Conservation (phyloP, 495 filamentous ascomycete species). For the Penicillium pulvis region DNA sequence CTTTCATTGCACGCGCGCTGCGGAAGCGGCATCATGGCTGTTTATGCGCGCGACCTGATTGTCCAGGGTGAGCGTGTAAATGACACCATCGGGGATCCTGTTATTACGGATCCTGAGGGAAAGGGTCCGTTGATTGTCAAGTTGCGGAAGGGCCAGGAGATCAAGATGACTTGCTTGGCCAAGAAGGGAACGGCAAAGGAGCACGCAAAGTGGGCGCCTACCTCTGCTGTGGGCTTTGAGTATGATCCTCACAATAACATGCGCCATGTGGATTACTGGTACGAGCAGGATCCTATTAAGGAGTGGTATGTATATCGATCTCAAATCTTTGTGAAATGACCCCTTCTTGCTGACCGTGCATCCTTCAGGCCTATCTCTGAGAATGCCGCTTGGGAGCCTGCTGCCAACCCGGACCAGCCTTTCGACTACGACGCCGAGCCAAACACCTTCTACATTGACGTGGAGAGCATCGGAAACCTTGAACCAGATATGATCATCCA, state of each 20-base stretch:
- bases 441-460: conserved; percentile 83
- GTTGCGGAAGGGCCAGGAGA: conserved; percentile 81
- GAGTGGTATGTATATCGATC: conserved; percentile 76
- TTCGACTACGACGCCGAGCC: conserved; percentile 92
- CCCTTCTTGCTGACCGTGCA: not conserved
- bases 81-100: conserved; percentile 79
- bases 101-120: conserved; percentile 78
- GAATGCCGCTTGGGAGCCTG: conserved; percentile 81
- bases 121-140: conserved; percentile 85
- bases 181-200: conserved; percentile 99
- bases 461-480: conserved; percentile 85
- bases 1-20: conserved; percentile 82
- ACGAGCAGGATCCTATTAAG: conserved; percentile 75
- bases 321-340: not conserved
- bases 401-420: conserved; percentile 74
- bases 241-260: conserved; percentile 97
- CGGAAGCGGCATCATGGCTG: conserved; percentile 79
- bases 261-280: conserved; percentile 88
- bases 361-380: conserved; percentile 74
- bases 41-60: conserved; percentile 85
- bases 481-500: conserved; percentile 85
- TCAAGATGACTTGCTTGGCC: conserved; percentile 86
- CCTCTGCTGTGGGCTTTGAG: conserved; percentile 90
- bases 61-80: conserved; percentile 62
- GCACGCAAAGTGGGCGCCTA: conserved; percentile 95